Conservation (phyloP, 2,329 filamentous ascomycete species). For the Gliomastix tumulicola region DNA sequence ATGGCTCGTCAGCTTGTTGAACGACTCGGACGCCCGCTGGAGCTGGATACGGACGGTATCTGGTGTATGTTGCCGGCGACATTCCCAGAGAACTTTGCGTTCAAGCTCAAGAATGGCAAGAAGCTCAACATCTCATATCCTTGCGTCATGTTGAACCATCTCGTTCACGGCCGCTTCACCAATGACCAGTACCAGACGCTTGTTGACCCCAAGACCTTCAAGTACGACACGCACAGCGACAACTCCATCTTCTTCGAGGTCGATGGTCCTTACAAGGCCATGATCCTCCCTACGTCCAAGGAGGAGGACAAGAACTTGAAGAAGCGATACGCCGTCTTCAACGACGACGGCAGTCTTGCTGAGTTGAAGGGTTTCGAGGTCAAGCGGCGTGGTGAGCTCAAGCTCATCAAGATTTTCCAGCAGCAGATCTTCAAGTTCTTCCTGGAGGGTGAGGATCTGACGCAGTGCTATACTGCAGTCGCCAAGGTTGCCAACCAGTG, state of each 20-base stretch:
- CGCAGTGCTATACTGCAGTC: conserved; percentile 85
- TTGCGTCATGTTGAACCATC: conserved; percentile 97
- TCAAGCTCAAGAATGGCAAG: conserved; percentile 93
- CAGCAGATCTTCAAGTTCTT: conserved; percentile 99
- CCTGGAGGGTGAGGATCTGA: conserved; percentile 78
- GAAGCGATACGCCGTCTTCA: conserved; percentile 98
- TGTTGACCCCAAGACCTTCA: conserved; percentile 69
- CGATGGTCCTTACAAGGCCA: conserved; percentile 93
- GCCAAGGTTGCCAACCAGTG: conserved; percentile 93
- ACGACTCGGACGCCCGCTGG: conserved; percentile 82
- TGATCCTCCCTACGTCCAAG: conserved; percentile 95
- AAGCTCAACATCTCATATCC: conserved; percentile 96
- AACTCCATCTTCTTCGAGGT: conserved; percentile 99
- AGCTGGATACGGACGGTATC: conserved; percentile 97
- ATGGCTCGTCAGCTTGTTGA: conserved; percentile 92
- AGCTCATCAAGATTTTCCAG: conserved; percentile 99
- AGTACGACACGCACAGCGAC: conserved; percentile 94
- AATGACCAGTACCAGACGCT: conserved; percentile 97
- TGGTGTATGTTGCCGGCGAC: conserved; percentile 98
- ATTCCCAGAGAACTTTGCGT: conserved; percentile 93
- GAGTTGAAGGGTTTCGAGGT: conserved; percentile 97
- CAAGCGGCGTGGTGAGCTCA: conserved; percentile 93
- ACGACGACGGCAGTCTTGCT: conserved; percentile 90
- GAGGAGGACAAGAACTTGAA: conserved; percentile 99
- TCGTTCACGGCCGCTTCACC: conserved; percentile 90